A percentile compares a stretch with the other conserved stretches of the same genome.
Conservation (phyloP, 1,284 basidiomycete genomes). For the Puccinia horiana region DNA sequence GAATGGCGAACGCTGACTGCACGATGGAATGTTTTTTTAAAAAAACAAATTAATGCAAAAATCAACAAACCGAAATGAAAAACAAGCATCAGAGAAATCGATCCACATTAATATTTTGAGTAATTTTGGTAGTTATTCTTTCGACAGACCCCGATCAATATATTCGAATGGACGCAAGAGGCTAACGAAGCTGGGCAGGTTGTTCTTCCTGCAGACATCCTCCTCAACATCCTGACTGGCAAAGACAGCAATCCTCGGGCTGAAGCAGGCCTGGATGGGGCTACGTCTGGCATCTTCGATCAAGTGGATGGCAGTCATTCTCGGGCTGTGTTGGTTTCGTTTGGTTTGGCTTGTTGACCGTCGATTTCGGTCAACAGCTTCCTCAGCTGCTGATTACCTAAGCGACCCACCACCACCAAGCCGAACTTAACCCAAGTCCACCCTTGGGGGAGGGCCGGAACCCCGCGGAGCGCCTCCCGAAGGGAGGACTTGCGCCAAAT, state of each 20-base stretch:
- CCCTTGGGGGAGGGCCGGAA: too few species aligned
- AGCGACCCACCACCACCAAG: background rate
- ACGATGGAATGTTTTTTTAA: constrained; percentile 36
- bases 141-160: constrained; percentile 26
- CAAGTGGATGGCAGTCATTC: background rate
- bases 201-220: constrained; percentile 49
- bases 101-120: constrained; percentile 28
- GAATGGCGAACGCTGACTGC: constrained; percentile 50
- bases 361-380: background rate
- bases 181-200: constrained; percentile 50
- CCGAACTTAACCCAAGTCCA: too few species aligned
- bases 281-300: background rate
- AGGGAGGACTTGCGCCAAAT: too few species aligned
- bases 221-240: constrained; percentile 50
- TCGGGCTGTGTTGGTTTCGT: background rate
- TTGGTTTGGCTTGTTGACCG: background rate
- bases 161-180: constrained; percentile 52
- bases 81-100: background rate
- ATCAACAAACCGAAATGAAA: background rate
- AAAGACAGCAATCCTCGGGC: constrained; percentile 51
- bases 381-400: background rate
- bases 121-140: background rate
- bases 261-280: constrained; percentile 48
- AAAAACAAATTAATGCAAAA: constrained; percentile 36
- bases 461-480: too few species aligned